These are phyloP conservation scores for Cytospora mali DNA, from an alignment of 2,329 filamentous ascomycete species.

Conservation along the genomic window DNA sequence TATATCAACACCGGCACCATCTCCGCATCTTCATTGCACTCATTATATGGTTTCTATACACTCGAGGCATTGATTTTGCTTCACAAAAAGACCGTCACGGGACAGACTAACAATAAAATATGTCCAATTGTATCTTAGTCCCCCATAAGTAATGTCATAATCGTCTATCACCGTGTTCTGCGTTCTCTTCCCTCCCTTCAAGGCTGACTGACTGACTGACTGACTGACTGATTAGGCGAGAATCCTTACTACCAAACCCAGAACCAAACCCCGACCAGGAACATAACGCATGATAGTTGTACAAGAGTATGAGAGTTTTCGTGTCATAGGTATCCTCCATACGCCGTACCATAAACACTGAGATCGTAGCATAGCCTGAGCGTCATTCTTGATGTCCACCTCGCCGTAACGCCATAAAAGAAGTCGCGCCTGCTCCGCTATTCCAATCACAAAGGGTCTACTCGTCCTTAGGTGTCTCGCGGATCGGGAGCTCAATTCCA, in stretches of 20 bases:
- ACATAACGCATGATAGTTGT: conserved; percentile 5
- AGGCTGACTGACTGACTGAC: too few species aligned
- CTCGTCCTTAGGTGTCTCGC: conserved; percentile 25
- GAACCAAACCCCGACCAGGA: not conserved
- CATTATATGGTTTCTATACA: not conserved
- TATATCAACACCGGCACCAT: not conserved
- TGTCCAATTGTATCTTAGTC: not conserved
- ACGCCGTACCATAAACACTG: not conserved
- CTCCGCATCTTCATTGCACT: not conserved
- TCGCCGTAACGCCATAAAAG: conserved; percentile 2
- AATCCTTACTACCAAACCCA: not conserved
- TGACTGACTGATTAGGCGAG: not conserved
- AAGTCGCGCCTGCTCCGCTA: not conserved
- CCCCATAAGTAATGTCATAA: not conserved
- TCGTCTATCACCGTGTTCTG: not conserved
- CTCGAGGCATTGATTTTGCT: not conserved
- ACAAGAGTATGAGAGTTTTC: conserved; percentile 3
- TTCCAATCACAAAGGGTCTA: not conserved
- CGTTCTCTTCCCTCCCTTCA: not conserved
- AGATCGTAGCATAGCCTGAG: not conserved
- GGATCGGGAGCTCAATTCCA: conserved; percentile 1
- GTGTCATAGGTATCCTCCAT: not conserved
- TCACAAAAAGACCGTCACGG: not conserved
- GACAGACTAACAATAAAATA: not conserved
- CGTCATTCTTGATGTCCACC: not conserved